A percentile compares a stretch with the other conserved stretches of the same genome.
Conservation (phyloP, 1,284 basidiomycete species). For the Trametes versicolor region DNA sequence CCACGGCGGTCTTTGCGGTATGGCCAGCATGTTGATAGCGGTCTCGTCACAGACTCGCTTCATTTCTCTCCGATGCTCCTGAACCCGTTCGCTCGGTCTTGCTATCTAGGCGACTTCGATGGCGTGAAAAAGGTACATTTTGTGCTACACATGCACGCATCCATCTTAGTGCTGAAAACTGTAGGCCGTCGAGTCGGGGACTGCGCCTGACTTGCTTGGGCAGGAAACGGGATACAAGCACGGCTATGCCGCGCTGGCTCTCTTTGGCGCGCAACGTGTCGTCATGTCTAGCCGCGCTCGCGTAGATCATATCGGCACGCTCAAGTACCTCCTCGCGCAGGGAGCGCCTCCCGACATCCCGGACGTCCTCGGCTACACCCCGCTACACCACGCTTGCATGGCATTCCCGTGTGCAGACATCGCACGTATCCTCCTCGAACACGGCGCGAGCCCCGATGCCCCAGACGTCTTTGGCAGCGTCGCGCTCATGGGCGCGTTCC, state of each 20-base stretch:
- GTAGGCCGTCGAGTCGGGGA: conserved; percentile 51
- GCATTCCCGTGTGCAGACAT: conserved; percentile 20
- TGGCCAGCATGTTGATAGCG: no score
- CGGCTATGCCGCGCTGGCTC: conserved; percentile 55
- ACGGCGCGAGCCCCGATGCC: conserved; percentile 51
- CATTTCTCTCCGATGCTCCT: not conserved
- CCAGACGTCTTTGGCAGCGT: conserved; percentile 57
- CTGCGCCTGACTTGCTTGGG: conserved; percentile 52
- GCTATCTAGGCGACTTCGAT: conserved; percentile 49
- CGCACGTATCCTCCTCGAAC: conserved; percentile 48
- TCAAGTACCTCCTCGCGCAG: not conserved
- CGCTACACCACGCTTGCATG: conserved; percentile 57
- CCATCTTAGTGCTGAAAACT: not conserved
- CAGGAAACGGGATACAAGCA: conserved; percentile 58
- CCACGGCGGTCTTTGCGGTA: no score
- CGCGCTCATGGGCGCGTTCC: conserved; percentile 52
- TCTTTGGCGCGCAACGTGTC: conserved; percentile 55
- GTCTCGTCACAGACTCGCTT: not conserved
- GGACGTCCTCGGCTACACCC: conserved; percentile 60
- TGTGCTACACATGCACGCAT: no score
- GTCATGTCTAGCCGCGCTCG: conserved; percentile 45
- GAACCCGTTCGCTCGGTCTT: conserved; percentile 47
- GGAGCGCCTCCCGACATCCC: conserved; percentile 43
- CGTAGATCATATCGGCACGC: not conserved
- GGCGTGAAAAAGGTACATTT: no score